Evolutionary conservation across 225 moss, liverwort and hornwort genomes (phyloP).

Genomic region (Sphagnum tenellum): DNA sequence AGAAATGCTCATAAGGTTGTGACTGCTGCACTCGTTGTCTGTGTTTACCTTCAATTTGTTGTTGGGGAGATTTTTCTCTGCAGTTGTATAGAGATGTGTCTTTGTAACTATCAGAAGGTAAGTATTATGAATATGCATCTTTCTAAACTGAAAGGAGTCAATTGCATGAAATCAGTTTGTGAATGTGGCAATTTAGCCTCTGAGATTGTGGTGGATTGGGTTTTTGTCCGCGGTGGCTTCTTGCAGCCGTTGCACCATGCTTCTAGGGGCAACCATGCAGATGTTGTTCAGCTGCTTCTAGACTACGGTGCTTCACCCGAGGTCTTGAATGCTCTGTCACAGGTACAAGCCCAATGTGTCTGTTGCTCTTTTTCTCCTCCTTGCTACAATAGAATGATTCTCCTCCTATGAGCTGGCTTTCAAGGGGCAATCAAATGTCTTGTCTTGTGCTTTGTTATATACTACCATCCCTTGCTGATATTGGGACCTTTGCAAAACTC

Average conservation of each 20-base stretch:
- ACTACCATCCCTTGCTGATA: too few relatives aligned
- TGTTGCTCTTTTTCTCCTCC: background rate
- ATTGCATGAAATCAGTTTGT: too few relatives aligned
- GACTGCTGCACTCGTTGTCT: too few relatives aligned
- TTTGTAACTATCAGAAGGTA: too few relatives aligned
- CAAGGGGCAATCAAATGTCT: background rate
- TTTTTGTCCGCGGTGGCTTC: background rate
- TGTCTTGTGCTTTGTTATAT: background rate
- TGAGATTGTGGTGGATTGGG: too few relatives aligned
- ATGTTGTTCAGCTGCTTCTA: slow-evolving; percentile 42
- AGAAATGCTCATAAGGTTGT: too few relatives aligned
- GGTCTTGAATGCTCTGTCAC: slow-evolving; percentile 37
- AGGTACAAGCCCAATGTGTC: slow-evolving; percentile 14
- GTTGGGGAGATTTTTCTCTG: too few relatives aligned
- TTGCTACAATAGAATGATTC: background rate
- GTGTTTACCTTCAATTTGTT: too few relatives aligned
- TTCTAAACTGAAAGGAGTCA: too few relatives aligned
- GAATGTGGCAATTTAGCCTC: too few relatives aligned
- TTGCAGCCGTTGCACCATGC: slow-evolving; percentile 54
- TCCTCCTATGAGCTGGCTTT: background rate
- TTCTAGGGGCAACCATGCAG: slow-evolving; percentile 49
- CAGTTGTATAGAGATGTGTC: too few relatives aligned
- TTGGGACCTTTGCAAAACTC: background rate
- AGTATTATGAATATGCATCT: too few relatives aligned
- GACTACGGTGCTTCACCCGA: slow-evolving; percentile 41